phyloP scores from a whole-genome alignment of 2,329 filamentous ascomycete genomes.

The Fusarium nanum region DNA sequence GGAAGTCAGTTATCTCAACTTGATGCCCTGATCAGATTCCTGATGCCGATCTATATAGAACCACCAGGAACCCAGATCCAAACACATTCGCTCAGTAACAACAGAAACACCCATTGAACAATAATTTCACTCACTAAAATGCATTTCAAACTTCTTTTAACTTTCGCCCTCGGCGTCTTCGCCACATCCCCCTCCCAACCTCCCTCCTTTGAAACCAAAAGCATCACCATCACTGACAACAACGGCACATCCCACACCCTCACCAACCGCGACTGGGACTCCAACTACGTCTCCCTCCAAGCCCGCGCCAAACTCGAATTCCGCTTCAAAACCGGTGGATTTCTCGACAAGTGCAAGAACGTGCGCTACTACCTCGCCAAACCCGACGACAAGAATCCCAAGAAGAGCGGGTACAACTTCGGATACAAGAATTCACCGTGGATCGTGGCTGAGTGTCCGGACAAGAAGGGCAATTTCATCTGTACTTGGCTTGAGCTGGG shows the following conservation, averaged over 20 bases:
- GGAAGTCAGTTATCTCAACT: not conserved
- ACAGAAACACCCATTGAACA: not conserved
- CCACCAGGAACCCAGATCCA: not conserved
- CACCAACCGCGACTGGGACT: not conserved
- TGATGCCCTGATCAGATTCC: not conserved
- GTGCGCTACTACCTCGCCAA: constrained; percentile 31
- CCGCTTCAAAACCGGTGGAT: constrained; percentile 20
- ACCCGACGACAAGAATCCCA: constrained; percentile 16
- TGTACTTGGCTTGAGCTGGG: constrained; percentile 36
- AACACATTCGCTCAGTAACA: not conserved
- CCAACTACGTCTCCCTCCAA: not conserved
- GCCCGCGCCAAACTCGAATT: not conserved
- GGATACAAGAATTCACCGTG: constrained; percentile 26
- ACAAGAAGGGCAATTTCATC: constrained; percentile 16
- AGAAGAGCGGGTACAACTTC: not conserved
- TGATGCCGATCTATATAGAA: not conserved
- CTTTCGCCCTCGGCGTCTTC: not conserved
- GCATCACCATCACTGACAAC: not conserved
- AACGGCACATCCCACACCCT: not conserved
- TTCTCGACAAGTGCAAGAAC: constrained; percentile 28
- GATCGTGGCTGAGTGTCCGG: constrained; percentile 26
- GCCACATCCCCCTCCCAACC: not conserved
- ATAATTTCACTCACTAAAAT: not conserved
- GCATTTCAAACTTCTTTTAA: constrained; percentile 8
- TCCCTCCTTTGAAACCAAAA: not conserved